Evolutionary conservation across 108 stramenopile species (phyloP), one percentile per base, ranked within the genome.

Genomic region (Cafeteria roenbergensis): DNA sequence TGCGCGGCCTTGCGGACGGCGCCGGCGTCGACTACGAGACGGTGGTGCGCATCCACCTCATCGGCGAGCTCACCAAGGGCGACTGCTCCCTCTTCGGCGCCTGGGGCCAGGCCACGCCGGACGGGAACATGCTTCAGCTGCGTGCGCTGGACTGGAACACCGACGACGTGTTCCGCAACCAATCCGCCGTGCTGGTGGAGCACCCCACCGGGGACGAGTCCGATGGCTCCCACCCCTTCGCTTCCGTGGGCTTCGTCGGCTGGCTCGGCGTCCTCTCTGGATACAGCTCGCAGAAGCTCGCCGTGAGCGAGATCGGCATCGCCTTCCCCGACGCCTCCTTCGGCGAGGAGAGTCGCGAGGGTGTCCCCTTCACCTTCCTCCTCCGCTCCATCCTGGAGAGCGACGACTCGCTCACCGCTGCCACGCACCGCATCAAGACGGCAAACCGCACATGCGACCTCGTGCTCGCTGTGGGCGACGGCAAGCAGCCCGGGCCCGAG

Each of bases 281-380:
- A 14, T 28, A 51, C 31, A 29, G 1, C 34, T 55, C 66, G 4
- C 31, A 57, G 55, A 12, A 65, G 36, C 6, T 71, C n/a, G 61
- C 61, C 21, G 50, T 71, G 12, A 26, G n/a, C 34, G 70, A 71
- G 35, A 71, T 71, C 51, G 70, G 70, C 34, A 50, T 71, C 4
- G n/a, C 70, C 8, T 71, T 37, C 65, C 70, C 70, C n/a, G 70
- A 71, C 55, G 50, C 33, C 31, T 32, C 70, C 42, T 71, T 71
- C 65, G 70, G 63, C 22, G 31, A 71, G 14, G 63, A 57, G 61
- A 36, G 55, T 22, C 64, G 70, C 27, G 58, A 34, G n/a, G 70
- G 70, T 33, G 35, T 51, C 32, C 70, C 70, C 55, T 71, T 61
- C 34, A 64, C 59, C 12, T 64, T 51, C 51, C 50, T 71, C 26